Evolutionary conservation across 768 basidiomycete species (phyloP), one percentile per base, ranked within the genome.

Genomic region (Leucocoprinus leucothites): DNA sequence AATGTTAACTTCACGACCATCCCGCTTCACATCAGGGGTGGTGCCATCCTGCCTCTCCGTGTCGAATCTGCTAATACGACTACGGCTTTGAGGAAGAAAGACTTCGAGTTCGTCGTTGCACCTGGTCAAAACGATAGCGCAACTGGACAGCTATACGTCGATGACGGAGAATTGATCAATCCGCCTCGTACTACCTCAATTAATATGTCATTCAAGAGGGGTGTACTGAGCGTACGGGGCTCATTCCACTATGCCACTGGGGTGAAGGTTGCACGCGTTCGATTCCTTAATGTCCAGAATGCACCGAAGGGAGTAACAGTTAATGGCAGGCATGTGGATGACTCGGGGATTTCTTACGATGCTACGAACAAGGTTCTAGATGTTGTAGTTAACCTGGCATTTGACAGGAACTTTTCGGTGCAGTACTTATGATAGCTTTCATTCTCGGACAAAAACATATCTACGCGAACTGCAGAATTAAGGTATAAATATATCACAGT

Each of bases 81-180:
- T 0, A 69, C 74, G 1, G 75, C 70, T 57, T 67, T 88, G 56
- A 71, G 85, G 36, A 68, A 69, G 59, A 76, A 69, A 9, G 78
- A 81, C 61, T 88, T 87, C 55, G 80, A 86, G 65, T 66, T 88
- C 51, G 71, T 87, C 38, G 79, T 87, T 28, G 87, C 85, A 0
- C 84, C 84, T 1, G 74, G 74, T 9, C 56, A 60, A n/a, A 65
- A 74, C n/a, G 84, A 82, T 13, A 67, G 60, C 0, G 86, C 87
- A 0, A 58, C 61, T 4, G 86, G 86, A 1, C 42, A 61, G 36
- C 70, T 88, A 36, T 86, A 88, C 64, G 59, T 85, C 34, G 87
- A 88, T 62, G 86, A 88, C 57, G 86, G 87, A 11, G 80, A 79
- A 42, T 82, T 81, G 6, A 65, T 79, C 45, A 58, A 50, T 3